Conservation (phyloP, 805 yeast species). For the Lachancea sp. region DNA sequence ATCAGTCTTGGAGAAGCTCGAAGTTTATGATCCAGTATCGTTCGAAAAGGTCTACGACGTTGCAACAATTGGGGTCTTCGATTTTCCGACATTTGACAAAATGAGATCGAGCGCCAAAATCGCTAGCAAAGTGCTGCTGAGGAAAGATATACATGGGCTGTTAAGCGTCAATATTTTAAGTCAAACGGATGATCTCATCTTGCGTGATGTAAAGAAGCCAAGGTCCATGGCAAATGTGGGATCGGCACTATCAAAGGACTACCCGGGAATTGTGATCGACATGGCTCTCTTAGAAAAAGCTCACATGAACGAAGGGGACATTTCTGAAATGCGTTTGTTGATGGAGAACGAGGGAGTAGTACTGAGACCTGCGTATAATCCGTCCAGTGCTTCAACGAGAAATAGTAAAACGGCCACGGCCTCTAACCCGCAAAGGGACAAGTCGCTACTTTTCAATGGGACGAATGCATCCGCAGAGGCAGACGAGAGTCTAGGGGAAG, state of each 20-base stretch:
- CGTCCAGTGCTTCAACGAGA: background rate
- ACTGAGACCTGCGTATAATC: constrained; percentile 2
- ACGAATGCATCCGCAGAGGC: background rate
- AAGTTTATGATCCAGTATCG: constrained; percentile 30
- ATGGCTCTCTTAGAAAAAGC: constrained; percentile 35
- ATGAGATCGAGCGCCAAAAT: constrained; percentile 43
- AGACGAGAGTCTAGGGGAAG: constrained; percentile 2
- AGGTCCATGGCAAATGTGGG: constrained; percentile 7
- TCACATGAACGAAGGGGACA: constrained; percentile 19
- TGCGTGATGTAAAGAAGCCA: constrained; percentile 20
- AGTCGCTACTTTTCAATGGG: constrained; percentile 1
- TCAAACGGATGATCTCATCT: constrained; percentile 27
- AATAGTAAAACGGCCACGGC: background rate
- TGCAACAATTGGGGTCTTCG: constrained; percentile 43
- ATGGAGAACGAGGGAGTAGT: constrained; percentile 20
- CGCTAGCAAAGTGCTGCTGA: constrained; percentile 47
- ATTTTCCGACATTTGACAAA: constrained; percentile 43
- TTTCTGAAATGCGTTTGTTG: constrained; percentile 21
- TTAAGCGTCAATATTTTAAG: constrained; percentile 43
- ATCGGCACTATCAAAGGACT: constrained; percentile 30
- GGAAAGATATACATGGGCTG: constrained; percentile 48
- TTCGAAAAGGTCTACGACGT: constrained; percentile 20
- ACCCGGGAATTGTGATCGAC: constrained; percentile 39
- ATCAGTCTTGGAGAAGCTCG: constrained; percentile 55
- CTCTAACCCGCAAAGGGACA: background rate